Conservation (phyloP, 306 rosid genomes). For the Inga laurina region DNA sequence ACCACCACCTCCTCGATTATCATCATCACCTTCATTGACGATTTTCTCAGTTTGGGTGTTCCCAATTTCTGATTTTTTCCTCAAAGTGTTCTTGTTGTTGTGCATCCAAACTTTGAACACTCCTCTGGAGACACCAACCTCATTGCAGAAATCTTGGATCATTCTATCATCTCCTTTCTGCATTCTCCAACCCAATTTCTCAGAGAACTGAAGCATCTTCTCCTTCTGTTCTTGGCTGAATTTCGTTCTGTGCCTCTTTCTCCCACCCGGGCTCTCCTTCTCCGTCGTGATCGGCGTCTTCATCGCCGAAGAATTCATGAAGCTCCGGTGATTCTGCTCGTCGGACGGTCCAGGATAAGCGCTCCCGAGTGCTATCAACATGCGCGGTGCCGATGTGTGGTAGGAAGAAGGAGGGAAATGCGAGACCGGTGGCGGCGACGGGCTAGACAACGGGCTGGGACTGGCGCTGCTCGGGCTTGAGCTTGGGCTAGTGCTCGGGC, state of each 20-base stretch:
- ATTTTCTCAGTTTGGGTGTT: conserved; percentile 20
- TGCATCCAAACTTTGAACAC: conserved; percentile 96
- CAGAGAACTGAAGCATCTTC: conserved; percentile 72
- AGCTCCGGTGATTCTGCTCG: conserved; percentile 26
- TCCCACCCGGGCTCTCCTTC: conserved; percentile 31
- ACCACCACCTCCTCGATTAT: not conserved
- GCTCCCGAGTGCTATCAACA: conserved; percentile 61
- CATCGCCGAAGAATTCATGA: conserved; percentile 26
- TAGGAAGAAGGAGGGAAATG: conserved; percentile 68
- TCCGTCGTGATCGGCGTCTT: not conserved
- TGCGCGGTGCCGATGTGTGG: conserved; percentile 62
- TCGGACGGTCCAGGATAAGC: conserved; percentile 43
- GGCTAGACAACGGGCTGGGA: conserved; percentile 62
- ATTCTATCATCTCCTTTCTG: conserved; percentile 55
- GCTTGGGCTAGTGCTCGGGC: conserved; percentile 54
- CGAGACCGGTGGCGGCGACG: conserved; percentile 76
- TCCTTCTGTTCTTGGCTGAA: conserved; percentile 88
- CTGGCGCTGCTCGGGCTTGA: conserved; percentile 28
- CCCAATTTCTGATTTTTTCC: conserved; percentile 44
- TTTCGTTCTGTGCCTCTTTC: conserved; percentile 75
- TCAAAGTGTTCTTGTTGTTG: conserved; percentile 74
- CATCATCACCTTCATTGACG: not conserved
- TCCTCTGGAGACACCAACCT: conserved; percentile 64
- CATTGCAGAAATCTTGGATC: conserved; percentile 71
- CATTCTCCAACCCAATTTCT: conserved; percentile 83